Conservation (phyloP, 2,329 filamentous ascomycete species). For the Alternaria sp. region DNA sequence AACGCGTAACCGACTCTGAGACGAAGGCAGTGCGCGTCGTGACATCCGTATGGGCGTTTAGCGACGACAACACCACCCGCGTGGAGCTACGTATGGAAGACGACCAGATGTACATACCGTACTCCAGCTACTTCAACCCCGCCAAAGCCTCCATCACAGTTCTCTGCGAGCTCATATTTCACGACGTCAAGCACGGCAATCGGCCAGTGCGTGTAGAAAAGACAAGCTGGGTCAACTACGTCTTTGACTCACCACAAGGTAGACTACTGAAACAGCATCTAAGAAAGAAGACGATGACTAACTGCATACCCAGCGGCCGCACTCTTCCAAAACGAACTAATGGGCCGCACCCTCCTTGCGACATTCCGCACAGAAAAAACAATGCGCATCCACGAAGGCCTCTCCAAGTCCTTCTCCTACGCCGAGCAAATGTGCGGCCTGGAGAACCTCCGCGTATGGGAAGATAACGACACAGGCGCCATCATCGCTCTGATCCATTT, state of each 20-base stretch:
- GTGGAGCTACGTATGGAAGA: slow-evolving; percentile 54
- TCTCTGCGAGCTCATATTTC: slow-evolving; percentile 49
- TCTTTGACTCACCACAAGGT: slow-evolving; percentile 46
- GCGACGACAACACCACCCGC: slow-evolving; percentile 50
- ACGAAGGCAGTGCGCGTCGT: slow-evolving; percentile 44
- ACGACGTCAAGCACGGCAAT: slow-evolving; percentile 46
- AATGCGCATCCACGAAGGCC: slow-evolving; percentile 53
- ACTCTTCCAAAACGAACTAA: slow-evolving; percentile 55
- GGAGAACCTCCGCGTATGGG: slow-evolving; percentile 56
- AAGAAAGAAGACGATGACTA: neutral
- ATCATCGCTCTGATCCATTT: slow-evolving; percentile 55
- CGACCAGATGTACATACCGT: slow-evolving; percentile 51
- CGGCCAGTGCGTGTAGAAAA: slow-evolving; percentile 42
- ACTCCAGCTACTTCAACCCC: slow-evolving; percentile 53
- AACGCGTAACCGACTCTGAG: slow-evolving; percentile 47
- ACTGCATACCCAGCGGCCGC: slow-evolving; percentile 35
- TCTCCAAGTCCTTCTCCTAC: slow-evolving; percentile 51
- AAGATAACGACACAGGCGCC: slow-evolving; percentile 51
- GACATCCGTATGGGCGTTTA: slow-evolving; percentile 55
- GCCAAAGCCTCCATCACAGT: slow-evolving; percentile 53
- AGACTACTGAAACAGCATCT: neutral
- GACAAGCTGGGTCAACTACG: slow-evolving; percentile 55
- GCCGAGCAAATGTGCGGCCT: slow-evolving; percentile 58
- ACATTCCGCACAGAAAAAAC: slow-evolving; percentile 54
- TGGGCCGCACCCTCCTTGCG: slow-evolving; percentile 52